Conservation (phyloP, 2,329 filamentous ascomycete species). For the Raffaelea ambrosiae region DNA sequence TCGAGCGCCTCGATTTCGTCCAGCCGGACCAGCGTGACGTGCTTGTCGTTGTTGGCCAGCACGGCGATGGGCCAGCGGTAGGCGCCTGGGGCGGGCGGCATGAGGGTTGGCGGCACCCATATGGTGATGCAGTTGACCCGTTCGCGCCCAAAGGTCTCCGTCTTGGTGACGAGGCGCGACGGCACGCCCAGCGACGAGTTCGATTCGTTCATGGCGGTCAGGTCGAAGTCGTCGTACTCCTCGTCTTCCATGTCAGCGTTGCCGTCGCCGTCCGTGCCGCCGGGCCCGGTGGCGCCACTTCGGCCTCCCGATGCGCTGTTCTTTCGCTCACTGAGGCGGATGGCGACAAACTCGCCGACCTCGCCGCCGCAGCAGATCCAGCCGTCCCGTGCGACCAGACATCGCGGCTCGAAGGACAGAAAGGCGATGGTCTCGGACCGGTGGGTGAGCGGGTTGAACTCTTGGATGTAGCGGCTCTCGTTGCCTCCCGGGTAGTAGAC, state of each 20-base stretch:
- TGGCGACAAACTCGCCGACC: conserved; percentile 76
- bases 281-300: conserved; percentile 17
- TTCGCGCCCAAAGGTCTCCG: conserved; percentile 46
- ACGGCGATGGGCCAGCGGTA: conserved; percentile 54
- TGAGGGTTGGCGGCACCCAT: conserved; percentile 44
- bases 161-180: conserved; percentile 30
- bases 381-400: conserved; percentile 74
- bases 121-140: conserved; percentile 60
- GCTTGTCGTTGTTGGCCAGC: conserved; percentile 85
- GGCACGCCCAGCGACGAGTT: conserved; percentile 2
- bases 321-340: conserved; percentile 46
- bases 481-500: conserved; percentile 78
- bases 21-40: conserved; percentile 75
- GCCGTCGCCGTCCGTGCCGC: too few species aligned
- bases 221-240: conserved; percentile 10
- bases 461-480: conserved; percentile 56
- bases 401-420: conserved; percentile 68
- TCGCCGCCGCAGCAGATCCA: conserved; percentile 91
- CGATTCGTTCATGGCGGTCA: conserved; percentile 1
- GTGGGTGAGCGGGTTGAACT: conserved; percentile 58
- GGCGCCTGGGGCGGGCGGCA: conserved; percentile 21
- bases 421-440: conserved; percentile 66
- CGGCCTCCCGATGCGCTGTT: too few species aligned
- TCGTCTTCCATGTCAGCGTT: conserved; percentile 11
- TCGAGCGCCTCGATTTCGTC: conserved; percentile 56